These are phyloP conservation scores for Pulveroboletus frians DNA, from an alignment of 768 basidiomycete genomes.

Conservation along the genomic window DNA sequence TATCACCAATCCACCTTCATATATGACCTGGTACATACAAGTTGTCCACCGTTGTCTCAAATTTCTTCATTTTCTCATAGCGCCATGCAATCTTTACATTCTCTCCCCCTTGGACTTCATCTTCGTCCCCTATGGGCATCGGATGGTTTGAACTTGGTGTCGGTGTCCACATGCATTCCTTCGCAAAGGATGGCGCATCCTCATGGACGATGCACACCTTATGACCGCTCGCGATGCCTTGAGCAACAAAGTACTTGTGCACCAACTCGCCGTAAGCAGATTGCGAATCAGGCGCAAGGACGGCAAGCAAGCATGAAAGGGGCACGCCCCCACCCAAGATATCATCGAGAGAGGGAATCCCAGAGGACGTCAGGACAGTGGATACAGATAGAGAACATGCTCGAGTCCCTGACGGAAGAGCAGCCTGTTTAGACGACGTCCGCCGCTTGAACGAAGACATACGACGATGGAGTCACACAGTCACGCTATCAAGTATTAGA, in stretches of 20 bases:
- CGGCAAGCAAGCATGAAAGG: constrained; percentile 64
- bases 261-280: constrained; percentile 82
- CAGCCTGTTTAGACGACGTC: constrained; percentile 39
- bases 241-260: constrained; percentile 83
- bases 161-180: constrained; percentile 80
- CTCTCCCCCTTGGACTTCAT: constrained; percentile 37
- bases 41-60: constrained; percentile 74
- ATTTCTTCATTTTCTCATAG: constrained; percentile 90
- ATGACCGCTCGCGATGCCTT: constrained; percentile 75
- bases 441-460: constrained; percentile 86
- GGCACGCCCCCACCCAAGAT: constrained; percentile 90
- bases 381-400: constrained; percentile 51
- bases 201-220: constrained; percentile 61
- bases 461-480: constrained; percentile 1
- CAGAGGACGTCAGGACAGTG: constrained; percentile 69
- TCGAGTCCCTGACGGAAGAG: constrained; percentile 49
- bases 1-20: constrained; percentile 6
- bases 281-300: constrained; percentile 81
- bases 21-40: constrained; percentile 39
- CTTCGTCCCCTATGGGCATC: constrained; percentile 29
- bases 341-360: constrained; percentile 91
- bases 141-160: constrained; percentile 7
- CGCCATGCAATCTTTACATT: constrained; percentile 97
- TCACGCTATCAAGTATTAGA: no score
- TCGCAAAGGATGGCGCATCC: constrained; percentile 51